Evolutionary conservation across 2,329 filamentous ascomycete genomes (phyloP).

Genomic region (Penicillium sp.): DNA sequence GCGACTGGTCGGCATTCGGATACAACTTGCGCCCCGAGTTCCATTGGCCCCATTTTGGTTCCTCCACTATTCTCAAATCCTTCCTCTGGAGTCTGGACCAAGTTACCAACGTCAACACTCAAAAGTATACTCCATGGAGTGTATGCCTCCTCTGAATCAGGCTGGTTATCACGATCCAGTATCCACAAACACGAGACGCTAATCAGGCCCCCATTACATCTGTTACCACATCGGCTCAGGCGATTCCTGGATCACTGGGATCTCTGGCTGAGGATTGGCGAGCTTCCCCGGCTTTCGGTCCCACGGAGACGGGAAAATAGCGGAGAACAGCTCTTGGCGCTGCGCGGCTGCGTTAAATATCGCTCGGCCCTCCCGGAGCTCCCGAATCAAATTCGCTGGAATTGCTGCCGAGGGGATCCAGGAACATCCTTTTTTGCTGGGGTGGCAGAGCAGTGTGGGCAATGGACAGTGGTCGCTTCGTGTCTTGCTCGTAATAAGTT

Average conservation of each 20-base stretch:
- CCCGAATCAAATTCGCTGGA: not conserved
- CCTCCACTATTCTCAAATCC: not conserved
- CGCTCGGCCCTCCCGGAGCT: not conserved
- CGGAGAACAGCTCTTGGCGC: constrained; percentile 2
- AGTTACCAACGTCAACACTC: too few species aligned
- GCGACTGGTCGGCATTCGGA: not conserved
- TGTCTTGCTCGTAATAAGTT: not conserved
- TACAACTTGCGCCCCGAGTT: not conserved
- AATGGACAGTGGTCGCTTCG: not conserved
- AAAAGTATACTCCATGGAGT: too few species aligned
- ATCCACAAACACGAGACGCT: constrained; percentile 8
- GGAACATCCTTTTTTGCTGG: not conserved
- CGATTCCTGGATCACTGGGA: not conserved
- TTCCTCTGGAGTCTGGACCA: too few species aligned
- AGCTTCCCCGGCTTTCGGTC: constrained; percentile 10
- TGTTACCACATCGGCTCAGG: not conserved
- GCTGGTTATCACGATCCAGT: not conserved
- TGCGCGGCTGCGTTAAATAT: not conserved
- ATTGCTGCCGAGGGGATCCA: not conserved
- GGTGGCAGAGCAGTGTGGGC: not conserved
- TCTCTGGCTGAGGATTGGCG: constrained; percentile 5
- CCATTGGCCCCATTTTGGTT: not conserved
- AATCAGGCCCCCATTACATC: not conserved
- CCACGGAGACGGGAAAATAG: constrained; percentile 11
- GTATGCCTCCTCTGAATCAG: not conserved